These are phyloP conservation scores for Carpinus viminea DNA, from an alignment of 306 rosid species.

Conservation along the genomic window DNA sequence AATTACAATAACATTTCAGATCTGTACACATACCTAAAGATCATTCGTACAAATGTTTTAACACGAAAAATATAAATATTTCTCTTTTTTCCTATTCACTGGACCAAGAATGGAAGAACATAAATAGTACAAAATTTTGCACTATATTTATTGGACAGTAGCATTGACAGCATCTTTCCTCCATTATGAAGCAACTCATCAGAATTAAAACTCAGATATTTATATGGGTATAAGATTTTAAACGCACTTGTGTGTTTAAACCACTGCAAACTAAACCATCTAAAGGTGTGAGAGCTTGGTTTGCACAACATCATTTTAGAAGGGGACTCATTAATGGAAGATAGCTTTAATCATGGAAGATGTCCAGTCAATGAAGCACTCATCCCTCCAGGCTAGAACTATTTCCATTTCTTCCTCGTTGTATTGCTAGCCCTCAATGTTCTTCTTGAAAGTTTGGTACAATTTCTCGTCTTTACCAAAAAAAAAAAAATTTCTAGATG, in stretches of 20 bases:
- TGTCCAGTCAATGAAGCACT: too few relatives aligned
- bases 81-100: not conserved
- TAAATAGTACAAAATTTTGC: not conserved
- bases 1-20: not conserved
- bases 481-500: not conserved
- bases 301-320: too few relatives aligned
- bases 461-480: too few relatives aligned
- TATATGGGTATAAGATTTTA: not conserved
- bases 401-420: too few relatives aligned
- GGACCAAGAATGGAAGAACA: not conserved
- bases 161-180: not conserved
- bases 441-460: too few relatives aligned
- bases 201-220: not conserved
- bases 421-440: too few relatives aligned
- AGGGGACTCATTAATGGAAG: too few relatives aligned
- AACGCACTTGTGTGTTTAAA: not conserved
- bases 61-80: not conserved
- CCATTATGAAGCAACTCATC: not conserved
- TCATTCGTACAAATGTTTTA: not conserved
- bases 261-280: not conserved
- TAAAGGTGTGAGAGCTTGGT: not conserved
- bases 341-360: too few relatives aligned
- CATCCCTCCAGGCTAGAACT: too few relatives aligned
- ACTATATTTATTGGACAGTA: not conserved
- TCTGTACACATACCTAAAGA: not conserved